These are phyloP conservation scores for Blumeriella jaapii DNA, from an alignment of 2,329 filamentous ascomycete species.

Conservation along the genomic window DNA sequence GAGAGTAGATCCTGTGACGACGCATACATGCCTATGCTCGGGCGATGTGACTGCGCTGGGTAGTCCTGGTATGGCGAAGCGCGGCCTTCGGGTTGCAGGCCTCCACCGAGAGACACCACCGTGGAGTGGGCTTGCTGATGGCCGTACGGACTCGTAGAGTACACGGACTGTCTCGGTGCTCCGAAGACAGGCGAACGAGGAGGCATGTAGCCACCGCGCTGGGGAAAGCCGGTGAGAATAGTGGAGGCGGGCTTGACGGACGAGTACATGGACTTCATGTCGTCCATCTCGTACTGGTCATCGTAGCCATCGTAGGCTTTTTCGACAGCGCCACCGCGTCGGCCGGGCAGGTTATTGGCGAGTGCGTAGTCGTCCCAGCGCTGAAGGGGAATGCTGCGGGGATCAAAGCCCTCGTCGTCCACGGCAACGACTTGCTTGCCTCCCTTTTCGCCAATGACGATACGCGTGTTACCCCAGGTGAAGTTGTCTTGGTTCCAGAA, in stretches of 20 bases:
- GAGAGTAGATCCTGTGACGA: constrained; percentile 27
- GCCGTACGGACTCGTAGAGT: constrained; percentile 37
- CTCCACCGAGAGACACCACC: constrained; percentile 50
- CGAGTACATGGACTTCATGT: constrained; percentile 93
- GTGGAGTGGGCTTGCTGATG: constrained; percentile 36
- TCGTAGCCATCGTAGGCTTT: constrained; percentile 58
- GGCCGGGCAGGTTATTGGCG: constrained; percentile 78
- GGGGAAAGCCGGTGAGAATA: constrained; percentile 72
- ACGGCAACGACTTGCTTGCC: constrained; percentile 82
- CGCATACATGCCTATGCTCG: constrained; percentile 51
- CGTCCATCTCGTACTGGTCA: constrained; percentile 90
- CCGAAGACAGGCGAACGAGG: constrained; percentile 69
- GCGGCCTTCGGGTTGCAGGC: constrained; percentile 28
- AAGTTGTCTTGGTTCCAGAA: constrained; percentile 99
- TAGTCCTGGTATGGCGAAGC: constrained; percentile 48
- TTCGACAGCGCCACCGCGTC: constrained; percentile 61
- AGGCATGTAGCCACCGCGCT: constrained; percentile 60
- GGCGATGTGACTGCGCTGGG: constrained; percentile 30
- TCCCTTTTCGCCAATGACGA: constrained; percentile 91
- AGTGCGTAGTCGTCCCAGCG: constrained; percentile 95
- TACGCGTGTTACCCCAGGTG: constrained; percentile 95
- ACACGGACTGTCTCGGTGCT: constrained; percentile 30
- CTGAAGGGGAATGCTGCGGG: constrained; percentile 84
- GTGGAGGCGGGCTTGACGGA: constrained; percentile 79
- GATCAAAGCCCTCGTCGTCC: constrained; percentile 78